Percentiles rank a stretch among this genome's conserved stretches.
phyloP scores from a whole-genome alignment of 345 rosid genomes.

The Euphorbia tirucalli region DNA sequence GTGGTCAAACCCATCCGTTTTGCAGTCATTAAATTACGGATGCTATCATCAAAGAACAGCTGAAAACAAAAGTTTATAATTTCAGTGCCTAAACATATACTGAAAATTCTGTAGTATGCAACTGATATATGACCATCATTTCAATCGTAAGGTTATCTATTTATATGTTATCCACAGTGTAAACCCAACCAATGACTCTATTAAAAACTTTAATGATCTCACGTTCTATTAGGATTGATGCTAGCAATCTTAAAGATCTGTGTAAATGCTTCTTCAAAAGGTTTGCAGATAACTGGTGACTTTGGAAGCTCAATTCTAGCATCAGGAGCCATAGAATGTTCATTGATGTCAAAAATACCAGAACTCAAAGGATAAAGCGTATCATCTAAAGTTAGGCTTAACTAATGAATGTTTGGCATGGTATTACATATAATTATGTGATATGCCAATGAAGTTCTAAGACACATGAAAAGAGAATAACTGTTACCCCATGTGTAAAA shows the following conservation, averaged over 20 bases:
- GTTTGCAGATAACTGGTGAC: slow-evolving; percentile 75
- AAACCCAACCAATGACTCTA: neutral
- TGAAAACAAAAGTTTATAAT: neutral
- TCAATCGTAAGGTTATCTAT: neutral
- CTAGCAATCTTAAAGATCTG: slow-evolving; percentile 57
- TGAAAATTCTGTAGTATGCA: neutral
- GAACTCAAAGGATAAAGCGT: slow-evolving; percentile 29
- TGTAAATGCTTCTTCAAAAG: slow-evolving; percentile 56
- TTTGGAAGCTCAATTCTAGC: slow-evolving; percentile 46
- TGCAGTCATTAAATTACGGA: slow-evolving; percentile 21
- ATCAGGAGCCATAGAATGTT: slow-evolving; percentile 11
- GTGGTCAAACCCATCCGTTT: slow-evolving; percentile 22
- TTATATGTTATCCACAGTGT: neutral
- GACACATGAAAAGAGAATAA: too few relatives aligned
- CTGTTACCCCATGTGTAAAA: too few relatives aligned
- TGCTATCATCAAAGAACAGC: slow-evolving; percentile 30
- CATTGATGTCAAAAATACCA: slow-evolving; percentile 52
- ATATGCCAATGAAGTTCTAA: too few relatives aligned
- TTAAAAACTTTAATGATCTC: slow-evolving; percentile 17
- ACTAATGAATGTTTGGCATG: neutral
- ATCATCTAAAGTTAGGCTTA: slow-evolving; percentile 27
- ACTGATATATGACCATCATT: neutral
- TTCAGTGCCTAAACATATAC: neutral
- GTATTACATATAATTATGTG: too few relatives aligned
- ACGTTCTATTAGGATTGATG: slow-evolving; percentile 62